Conservation (phyloP, 768 basidiomycete species). For the Dictyophora rubrovolvata region DNA sequence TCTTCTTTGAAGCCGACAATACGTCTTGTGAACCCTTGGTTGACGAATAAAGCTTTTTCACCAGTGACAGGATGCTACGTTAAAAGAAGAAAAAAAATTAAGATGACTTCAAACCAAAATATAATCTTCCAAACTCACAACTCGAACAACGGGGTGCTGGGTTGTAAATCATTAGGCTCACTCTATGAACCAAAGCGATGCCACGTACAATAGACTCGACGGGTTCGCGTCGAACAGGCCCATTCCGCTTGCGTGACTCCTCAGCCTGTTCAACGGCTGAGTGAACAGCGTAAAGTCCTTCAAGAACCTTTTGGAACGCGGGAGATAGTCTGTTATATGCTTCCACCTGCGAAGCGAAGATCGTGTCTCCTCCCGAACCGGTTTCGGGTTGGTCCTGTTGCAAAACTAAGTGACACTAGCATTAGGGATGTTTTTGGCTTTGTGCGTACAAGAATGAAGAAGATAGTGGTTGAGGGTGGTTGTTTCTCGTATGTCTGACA, state of each 20-base stretch:
- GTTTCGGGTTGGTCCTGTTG: conserved; percentile 13
- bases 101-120: neutral
- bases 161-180: neutral
- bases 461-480: conserved; percentile 45
- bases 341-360: conserved; percentile 48
- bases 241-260: conserved; percentile 31
- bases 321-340: conserved; percentile 50
- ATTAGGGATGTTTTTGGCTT: neutral
- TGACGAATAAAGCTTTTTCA: conserved; percentile 52
- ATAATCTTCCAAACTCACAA: neutral
- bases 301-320: conserved; percentile 46
- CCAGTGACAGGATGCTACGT: conserved; percentile 50
- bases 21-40: conserved; percentile 41
- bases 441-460: conserved; percentile 35
- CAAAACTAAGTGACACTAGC: neutral
- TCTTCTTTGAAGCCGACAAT: conserved; percentile 48
- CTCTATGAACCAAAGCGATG: neutral
- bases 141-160: conserved; percentile 46
- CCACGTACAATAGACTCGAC: conserved; percentile 32
- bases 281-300: conserved; percentile 48
- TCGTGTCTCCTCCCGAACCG: conserved; percentile 39
- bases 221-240: conserved; percentile 41
- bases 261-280: conserved; percentile 42
- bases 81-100: neutral
- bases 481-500: conserved; percentile 43